These are phyloP conservation scores for Beta vulgaris DNA, from an alignment of 148 eudicot genomes.

Conservation along the genomic window DNA sequence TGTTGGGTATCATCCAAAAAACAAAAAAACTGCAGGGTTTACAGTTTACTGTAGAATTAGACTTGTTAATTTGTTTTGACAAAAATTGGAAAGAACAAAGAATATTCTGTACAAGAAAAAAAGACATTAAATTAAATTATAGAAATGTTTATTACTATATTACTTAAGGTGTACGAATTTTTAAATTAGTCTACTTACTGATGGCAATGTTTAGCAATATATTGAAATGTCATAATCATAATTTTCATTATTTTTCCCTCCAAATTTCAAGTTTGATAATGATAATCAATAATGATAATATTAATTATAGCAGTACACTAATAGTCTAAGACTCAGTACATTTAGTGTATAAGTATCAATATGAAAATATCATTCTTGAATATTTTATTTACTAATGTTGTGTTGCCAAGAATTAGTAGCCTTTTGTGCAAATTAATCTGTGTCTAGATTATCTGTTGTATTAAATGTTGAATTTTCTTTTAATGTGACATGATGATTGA, in stretches of 20 bases:
- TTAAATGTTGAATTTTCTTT: not conserved
- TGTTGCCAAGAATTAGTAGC: constrained; percentile 3
- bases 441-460: not conserved
- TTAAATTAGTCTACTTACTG: not conserved
- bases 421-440: too few species aligned
- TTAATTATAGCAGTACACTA: not conserved
- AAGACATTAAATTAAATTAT: not conserved
- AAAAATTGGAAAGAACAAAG: not conserved
- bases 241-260: not conserved
- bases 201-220: not conserved
- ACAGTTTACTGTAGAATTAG: not conserved
- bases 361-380: too few species aligned
- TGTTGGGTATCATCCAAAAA: not conserved
- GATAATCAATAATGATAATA: too few species aligned
- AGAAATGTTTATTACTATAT: not conserved
- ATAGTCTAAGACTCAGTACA: too few species aligned
- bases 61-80: not conserved
- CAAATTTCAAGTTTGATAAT: too few species aligned
- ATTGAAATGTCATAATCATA: not conserved
- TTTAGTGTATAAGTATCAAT: too few species aligned
- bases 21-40: not conserved
- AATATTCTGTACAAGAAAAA: not conserved
- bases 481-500: constrained; percentile 13
- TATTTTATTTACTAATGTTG: not conserved
- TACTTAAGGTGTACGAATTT: not conserved